Conservation (phyloP, 1,139 yeast species). For the Dujonia santamariae region DNA sequence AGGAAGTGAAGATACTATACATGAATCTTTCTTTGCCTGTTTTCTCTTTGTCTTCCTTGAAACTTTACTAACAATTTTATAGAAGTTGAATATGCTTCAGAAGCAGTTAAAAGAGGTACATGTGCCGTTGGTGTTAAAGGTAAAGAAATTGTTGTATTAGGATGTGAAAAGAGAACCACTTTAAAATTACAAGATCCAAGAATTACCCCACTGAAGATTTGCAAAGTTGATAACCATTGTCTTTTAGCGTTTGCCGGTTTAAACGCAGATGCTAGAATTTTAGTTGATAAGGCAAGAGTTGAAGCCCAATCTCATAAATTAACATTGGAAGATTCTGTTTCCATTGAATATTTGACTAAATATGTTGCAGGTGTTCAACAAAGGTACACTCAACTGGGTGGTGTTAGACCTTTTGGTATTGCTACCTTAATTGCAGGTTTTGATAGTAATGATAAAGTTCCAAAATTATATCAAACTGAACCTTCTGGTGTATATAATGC, state of each 20-base stretch:
- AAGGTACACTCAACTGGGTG: conserved; percentile 97
- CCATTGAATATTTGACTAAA: conserved; percentile 88
- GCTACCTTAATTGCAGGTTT: conserved; percentile 95
- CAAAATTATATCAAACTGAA: conserved; percentile 90
- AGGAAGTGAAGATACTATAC: no score
- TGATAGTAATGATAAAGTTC: conserved; percentile 78
- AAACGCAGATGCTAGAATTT: conserved; percentile 94
- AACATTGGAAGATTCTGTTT: conserved; percentile 90
- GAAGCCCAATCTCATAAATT: conserved; percentile 97
- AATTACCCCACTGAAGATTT: conserved; percentile 91
- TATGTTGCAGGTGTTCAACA: conserved; percentile 98
- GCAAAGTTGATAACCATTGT: conserved; percentile 86
- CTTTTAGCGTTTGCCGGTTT: conserved; percentile 95
- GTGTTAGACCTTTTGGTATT: conserved; percentile 93
- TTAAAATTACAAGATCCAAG: conserved; percentile 94
- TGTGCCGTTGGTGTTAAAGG: conserved; percentile 98
- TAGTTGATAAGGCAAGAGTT: conserved; percentile 91
- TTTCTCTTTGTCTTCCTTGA: no score
- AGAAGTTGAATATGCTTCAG: conserved; percentile 96
- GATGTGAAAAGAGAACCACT: conserved; percentile 96
- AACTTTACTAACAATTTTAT: conserved; percentile 27
- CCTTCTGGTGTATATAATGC: conserved; percentile 97
- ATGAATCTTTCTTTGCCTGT: no score
- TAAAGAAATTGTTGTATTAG: conserved; percentile 80
- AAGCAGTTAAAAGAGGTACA: conserved; percentile 97